A percentile compares a stretch with the other conserved stretches of the same genome.
phyloP scores from a whole-genome alignment of 371 early-diverging fungal species.

The Nematocida sp. region DNA sequence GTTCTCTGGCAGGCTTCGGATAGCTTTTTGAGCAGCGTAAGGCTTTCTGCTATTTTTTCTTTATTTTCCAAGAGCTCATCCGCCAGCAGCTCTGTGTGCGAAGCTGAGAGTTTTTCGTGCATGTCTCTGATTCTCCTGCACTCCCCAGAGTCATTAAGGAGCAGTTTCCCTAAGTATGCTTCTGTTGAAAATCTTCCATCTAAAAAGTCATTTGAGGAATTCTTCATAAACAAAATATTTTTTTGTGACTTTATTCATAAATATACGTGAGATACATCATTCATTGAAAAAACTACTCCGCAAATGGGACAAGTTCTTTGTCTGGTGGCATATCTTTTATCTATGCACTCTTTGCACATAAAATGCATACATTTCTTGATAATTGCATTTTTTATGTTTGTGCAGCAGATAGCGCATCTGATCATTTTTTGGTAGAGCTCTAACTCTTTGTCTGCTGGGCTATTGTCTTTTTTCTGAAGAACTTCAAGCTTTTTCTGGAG shows the following conservation, averaged over 20 bases:
- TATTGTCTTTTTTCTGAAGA: neutral
- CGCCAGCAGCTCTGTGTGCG: constrained; percentile 30
- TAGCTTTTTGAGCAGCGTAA: neutral
- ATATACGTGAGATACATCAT: constrained; percentile 80
- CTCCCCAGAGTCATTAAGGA: constrained; percentile 26
- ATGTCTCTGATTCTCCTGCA: constrained; percentile 24
- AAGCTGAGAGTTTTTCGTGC: constrained; percentile 11
- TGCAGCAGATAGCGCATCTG: constrained; percentile 62
- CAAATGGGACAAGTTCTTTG: constrained; percentile 96
- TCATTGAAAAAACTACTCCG: constrained; percentile 77
- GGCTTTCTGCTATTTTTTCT: constrained; percentile 4
- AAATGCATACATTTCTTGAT: constrained; percentile 67
- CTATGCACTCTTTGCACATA: constrained; percentile 76
- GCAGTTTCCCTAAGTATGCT: constrained; percentile 29
- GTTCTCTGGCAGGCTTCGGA: constrained; percentile 13
- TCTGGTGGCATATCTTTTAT: constrained; percentile 77
- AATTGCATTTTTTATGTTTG: constrained; percentile 61
- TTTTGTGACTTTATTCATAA: constrained; percentile 47
- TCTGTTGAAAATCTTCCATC: constrained; percentile 20
- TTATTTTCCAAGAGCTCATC: constrained; percentile 14
- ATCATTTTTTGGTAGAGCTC: constrained; percentile 59
- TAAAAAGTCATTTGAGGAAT: constrained; percentile 14
- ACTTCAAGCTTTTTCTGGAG: constrained; percentile 14
- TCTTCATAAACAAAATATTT: constrained; percentile 8
- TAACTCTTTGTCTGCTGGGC: constrained; percentile 6